Conservation (phyloP, 2,329 filamentous ascomycete genomes). For the Microcyclospora tardicrescens region DNA sequence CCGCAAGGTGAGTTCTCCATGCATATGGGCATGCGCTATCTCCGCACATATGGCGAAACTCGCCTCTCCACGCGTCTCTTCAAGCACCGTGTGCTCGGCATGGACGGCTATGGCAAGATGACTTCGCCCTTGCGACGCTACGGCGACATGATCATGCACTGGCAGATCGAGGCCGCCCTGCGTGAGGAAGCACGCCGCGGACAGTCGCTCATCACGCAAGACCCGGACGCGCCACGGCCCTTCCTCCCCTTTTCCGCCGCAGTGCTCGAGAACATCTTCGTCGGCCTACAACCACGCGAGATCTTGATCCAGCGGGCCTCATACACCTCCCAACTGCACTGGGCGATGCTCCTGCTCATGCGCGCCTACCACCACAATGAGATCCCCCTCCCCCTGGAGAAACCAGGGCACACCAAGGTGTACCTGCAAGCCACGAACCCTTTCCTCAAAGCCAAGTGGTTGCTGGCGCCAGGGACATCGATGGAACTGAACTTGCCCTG, state of each 20-base stretch:
- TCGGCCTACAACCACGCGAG: slow-evolving; percentile 32
- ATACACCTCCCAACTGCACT: slow-evolving; percentile 29
- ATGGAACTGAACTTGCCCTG: too few species aligned
- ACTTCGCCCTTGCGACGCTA: slow-evolving; percentile 51
- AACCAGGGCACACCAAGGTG: too few species aligned
- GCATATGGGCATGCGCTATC: slow-evolving; percentile 29
- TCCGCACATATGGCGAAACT: slow-evolving; percentile 28
- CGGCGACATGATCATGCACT: slow-evolving; percentile 48
- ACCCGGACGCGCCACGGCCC: slow-evolving; percentile 11
- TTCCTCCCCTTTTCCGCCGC: slow-evolving; percentile 38
- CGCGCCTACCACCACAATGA: too few species aligned
- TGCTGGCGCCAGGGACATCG: too few species aligned
- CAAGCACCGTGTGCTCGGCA: slow-evolving; percentile 38
- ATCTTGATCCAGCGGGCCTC: slow-evolving; percentile 29
- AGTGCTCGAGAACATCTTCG: slow-evolving; percentile 37
- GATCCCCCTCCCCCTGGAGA: too few species aligned
- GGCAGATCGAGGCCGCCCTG: slow-evolving; percentile 51
- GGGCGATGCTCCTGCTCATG: slow-evolving; percentile 21
- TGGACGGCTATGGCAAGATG: slow-evolving; percentile 42
- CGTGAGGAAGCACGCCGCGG: slow-evolving; percentile 40
- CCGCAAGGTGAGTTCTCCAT: slow-evolving; percentile 20
- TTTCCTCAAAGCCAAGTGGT: too few species aligned
- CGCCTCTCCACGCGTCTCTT: slow-evolving; percentile 35
- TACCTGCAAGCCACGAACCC: too few species aligned
- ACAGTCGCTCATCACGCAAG: slow-evolving; percentile 22